Evolutionary conservation across 352 stramenopile species (phyloP), one percentile per base, ranked within the genome.

Genomic region (Globisporangium abappressorium): DNA sequence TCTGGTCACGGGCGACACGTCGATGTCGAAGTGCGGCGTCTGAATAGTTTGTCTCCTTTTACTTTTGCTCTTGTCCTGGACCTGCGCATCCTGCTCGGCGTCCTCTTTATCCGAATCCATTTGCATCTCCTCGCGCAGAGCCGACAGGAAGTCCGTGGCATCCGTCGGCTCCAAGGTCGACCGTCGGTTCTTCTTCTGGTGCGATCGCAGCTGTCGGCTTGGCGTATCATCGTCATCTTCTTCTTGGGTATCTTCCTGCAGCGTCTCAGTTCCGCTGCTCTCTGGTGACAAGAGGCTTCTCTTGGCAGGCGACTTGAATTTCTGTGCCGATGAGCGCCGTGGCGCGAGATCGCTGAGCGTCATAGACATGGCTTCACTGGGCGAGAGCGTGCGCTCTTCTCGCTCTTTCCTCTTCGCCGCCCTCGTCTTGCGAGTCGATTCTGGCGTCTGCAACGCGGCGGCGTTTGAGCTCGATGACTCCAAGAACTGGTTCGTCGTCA

Each of bases 81-180:
- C 7, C 11, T 49, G 20, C 6, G 41, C 22, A 15, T 18, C 36
- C 53, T 9, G 22, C 66, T 70, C 1, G 30, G 63, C 20, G 33
- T 66, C 15, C 18, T 70, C 55, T 66, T 69, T 24, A 51, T 54
- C 26, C 53, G 51, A 49, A 43, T 14, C 51, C n/a, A 57, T 22
- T 1, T 62, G 33, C 20, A 64, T 33, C 43, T 57, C 65, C 26
- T 75, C 38, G 41, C 73, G 73, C 41, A 91, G 47, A 18, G 79
- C 75, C 8, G 78, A 65, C 9, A 91, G 65, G 18, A 91, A 79
- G 7, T 73, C 69, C 18, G 74, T 72, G 0, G 74, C 82, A 43
- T 87, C 83, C 0, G 64, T 74, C 5, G 79, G 73, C 64, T 91
- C 83, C 24, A 93, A 58, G 26, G 83, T 93, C 36, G 74, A n/a